Conservation (phyloP, 2,329 filamentous ascomycete genomes). For the Diplocarpon rosae region DNA sequence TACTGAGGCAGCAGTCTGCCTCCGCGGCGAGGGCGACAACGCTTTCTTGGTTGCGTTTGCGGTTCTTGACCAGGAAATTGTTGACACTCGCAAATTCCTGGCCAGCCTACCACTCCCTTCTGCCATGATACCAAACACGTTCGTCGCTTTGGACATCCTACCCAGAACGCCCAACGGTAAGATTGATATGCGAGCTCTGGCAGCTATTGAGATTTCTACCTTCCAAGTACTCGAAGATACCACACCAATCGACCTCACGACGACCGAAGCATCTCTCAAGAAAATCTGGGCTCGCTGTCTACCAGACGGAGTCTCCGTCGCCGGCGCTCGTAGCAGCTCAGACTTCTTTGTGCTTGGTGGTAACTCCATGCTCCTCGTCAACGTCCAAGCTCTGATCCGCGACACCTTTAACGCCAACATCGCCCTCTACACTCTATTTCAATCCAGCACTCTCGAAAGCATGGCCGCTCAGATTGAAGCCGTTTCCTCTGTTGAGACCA, state of each 20-base stretch:
- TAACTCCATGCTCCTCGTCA: conserved; percentile 28
- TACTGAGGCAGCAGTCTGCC: conserved; percentile 18
- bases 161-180: conserved; percentile 28
- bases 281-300: conserved; percentile 3
- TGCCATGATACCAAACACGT: conserved; percentile 29
- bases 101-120: conserved; percentile 21
- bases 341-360: conserved; percentile 29
- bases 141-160: conserved; percentile 23
- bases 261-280: conserved; percentile 1
- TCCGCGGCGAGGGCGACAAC: conserved; percentile 13
- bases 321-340: not conserved
- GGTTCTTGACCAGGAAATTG: conserved; percentile 19
- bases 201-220: not conserved
- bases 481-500: not conserved
- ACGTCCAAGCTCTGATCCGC: conserved; percentile 22
- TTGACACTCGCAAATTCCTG: conserved; percentile 5
- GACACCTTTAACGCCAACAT: conserved; percentile 16
- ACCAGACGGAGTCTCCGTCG: conserved; percentile 1
- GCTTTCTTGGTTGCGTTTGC: conserved; percentile 29
- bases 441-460: conserved; percentile 15
- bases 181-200: conserved; percentile 24
- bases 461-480: conserved; percentile 11
- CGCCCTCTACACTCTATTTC: conserved; percentile 19
- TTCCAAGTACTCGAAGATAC: not conserved
- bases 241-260: conserved; percentile 1